These are phyloP conservation scores for Suillus sp. DNA, from an alignment of 768 basidiomycete species.

Conservation along the genomic window DNA sequence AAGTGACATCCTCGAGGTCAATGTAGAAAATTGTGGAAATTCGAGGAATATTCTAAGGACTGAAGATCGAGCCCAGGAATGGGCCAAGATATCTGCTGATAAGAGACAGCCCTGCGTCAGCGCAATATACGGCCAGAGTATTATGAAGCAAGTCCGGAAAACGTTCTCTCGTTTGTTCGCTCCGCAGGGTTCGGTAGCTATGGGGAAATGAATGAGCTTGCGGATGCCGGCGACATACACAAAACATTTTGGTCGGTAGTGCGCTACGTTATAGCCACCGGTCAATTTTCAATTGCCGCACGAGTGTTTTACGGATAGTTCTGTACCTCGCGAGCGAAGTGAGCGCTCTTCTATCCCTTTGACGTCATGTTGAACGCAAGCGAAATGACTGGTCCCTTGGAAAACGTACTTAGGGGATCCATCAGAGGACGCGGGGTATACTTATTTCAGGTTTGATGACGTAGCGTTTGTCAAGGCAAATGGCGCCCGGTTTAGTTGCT, in stretches of 20 bases:
- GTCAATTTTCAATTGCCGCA: constrained; percentile 16
- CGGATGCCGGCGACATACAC: constrained; percentile 17
- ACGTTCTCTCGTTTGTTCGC: constrained; percentile 22
- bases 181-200: constrained; percentile 20
- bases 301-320: constrained; percentile 9
- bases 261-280: constrained; percentile 17
- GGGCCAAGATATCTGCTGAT: constrained; percentile 18
- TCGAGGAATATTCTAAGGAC: constrained; percentile 18
- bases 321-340: constrained; percentile 16
- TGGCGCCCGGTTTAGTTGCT: constrained; percentile 16
- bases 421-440: constrained; percentile 16
- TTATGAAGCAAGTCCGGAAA: constrained; percentile 21
- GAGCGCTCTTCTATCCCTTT: not conserved
- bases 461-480: constrained; percentile 10
- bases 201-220: constrained; percentile 23
- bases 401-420: constrained; percentile 13
- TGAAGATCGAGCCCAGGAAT: constrained; percentile 14
- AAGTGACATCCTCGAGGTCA: constrained; percentile 4
- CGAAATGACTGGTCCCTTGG: constrained; percentile 12
- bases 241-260: constrained; percentile 16
- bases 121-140: constrained; percentile 13
- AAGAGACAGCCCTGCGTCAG: constrained; percentile 18
- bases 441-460: constrained; percentile 13
- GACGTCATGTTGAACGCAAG: constrained; percentile 11
- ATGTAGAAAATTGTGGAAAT: constrained; percentile 17